These are phyloP conservation scores for Platanus orientalis DNA, from an alignment of 164 flowering plant genomes.

Conservation along the genomic window DNA sequence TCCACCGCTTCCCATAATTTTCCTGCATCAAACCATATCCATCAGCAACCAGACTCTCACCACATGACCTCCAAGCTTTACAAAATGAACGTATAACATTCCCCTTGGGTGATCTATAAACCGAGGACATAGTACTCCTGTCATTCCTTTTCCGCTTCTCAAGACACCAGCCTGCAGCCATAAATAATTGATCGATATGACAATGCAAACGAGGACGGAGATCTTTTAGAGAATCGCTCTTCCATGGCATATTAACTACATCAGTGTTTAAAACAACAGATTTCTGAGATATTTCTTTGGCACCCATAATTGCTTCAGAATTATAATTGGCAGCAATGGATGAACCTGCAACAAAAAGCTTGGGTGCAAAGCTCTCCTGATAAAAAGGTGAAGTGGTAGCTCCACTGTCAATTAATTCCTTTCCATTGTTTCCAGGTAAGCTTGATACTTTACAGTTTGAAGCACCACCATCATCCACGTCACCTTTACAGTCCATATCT, in stretches of 20 bases:
- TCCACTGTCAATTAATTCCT: constrained; percentile 23
- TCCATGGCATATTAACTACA: constrained; percentile 13
- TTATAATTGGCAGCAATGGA: constrained; percentile 17
- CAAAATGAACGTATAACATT: constrained; percentile 37
- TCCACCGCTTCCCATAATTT: constrained; percentile 46
- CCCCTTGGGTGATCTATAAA: constrained; percentile 51
- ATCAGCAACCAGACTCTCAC: constrained; percentile 36
- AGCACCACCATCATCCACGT: constrained; percentile 10
- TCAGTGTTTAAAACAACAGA: constrained; percentile 24
- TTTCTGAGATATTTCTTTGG: constrained; percentile 21
- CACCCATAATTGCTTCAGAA: constrained; percentile 20
- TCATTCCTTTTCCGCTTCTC: constrained; percentile 36
- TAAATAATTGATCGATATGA: constrained; percentile 35
- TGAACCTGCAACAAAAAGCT: constrained; percentile 33
- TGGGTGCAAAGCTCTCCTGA: constrained; percentile 47
- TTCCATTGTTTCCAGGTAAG: constrained; percentile 15
- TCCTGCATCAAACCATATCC: constrained; percentile 22
- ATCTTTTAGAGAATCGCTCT: constrained; percentile 32
- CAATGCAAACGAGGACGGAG: constrained; percentile 51
- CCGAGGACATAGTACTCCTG: constrained; percentile 31
- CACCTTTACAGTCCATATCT: constrained; percentile 16
- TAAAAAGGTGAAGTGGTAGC: constrained; percentile 49
- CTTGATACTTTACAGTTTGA: constrained; percentile 13
- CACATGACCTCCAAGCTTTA: constrained; percentile 59
- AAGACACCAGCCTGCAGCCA: constrained; percentile 51